Base-by-base conservation (phyloP, 768 basidiomycete genomes). In the Collybia sordida region DNA sequence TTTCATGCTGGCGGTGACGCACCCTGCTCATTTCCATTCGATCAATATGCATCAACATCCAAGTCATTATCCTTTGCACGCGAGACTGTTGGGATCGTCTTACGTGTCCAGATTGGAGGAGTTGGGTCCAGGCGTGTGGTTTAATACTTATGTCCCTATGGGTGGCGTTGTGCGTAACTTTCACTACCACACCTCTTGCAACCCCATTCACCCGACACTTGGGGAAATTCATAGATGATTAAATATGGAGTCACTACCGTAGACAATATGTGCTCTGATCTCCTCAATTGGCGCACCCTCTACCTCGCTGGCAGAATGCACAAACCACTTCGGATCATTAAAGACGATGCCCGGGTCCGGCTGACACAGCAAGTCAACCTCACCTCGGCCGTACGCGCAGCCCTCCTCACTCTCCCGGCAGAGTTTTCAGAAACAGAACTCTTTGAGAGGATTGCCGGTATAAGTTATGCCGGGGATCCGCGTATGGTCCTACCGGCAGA, bases 271-370 rank as follows among this genome's bases (percentile, higher is more conserved):
- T 93, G 90, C 58, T 80, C 85, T 0, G 97, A 99, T 63, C 74
- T 98, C 22, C 78, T 95, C 46, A 90, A 93, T 61, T 99, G 97
- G 97, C 80, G 85, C 37, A 81, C 93, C 19, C 79, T 98, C 3
- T 99, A 99, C 67, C 83, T 96, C 35, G 90, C 94, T 0, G 97
- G 97, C 0, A 81, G 97, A 27, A 93, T 98, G 85, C 97, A 98
- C 71, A 99, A 99, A 69, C 97, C 97, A 1, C 81, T 95, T 42
- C 83, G 91, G 43, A 95, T 96, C 61, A 88, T 97, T 68, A 85
- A 85, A 67, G 90, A 95, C 65, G 93, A 97, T 64, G 87, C 93
- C 2, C 87, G 94, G 34, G 91, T 98, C 14, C 85, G 90, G 47
- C 77, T 95, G 45, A 93, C 94, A 17, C 90, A 94, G 63, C 90